Base-by-base conservation (phyloP, 129 eudicot species). In the Solidago caesia region DNA sequence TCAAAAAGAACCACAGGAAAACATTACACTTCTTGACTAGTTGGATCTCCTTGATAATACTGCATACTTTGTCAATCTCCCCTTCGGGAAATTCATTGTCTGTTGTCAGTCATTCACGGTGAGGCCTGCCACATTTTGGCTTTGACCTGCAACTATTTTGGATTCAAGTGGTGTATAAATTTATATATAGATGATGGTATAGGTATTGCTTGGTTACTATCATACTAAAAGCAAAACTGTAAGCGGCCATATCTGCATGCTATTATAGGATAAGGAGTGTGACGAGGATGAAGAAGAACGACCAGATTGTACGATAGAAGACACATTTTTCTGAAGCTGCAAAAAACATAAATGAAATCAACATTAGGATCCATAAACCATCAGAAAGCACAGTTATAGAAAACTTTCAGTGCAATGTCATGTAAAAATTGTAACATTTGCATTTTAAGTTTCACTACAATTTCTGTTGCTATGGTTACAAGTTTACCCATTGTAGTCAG, bases 111-210 rank as follows among this genome's bases (percentile, higher is more conserved):
- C 68, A 44, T 42, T 43, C 47, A 15, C 27, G 46, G 27, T 29
- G 44, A 56, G 92, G 90, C 86, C 90, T 79, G 88, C 92, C 96
- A 85, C 84, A 70, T 83, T 90, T 85, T 87, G 96, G 96, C 92
- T 90, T 87, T 61, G 87, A 81, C 88, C 93, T 69, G 75, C 69
- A 70, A 81, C 81, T 72, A 43, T 72, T 58, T 52, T 16, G 3
- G 44, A 47, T 64, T 49, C 53, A 16, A 71, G 66, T 47, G 55
- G 76, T 42, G 58, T 64, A 47, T 60, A 52, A 71, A 71, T 49
- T 44, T 51, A 76, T 73, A 33, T 65, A 65, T 66, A 72, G 69
- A 46, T 58, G 78, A 41, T 46, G 46, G 70, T 79, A 55, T 78
- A 63, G 71, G 43, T 46, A 67, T 79, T 65, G 79, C 44, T 79